A percentile compares a stretch with the other conserved stretches of the same genome.
Conservation (phyloP, 805 yeast genomes). For the Candida tibetensis region DNA sequence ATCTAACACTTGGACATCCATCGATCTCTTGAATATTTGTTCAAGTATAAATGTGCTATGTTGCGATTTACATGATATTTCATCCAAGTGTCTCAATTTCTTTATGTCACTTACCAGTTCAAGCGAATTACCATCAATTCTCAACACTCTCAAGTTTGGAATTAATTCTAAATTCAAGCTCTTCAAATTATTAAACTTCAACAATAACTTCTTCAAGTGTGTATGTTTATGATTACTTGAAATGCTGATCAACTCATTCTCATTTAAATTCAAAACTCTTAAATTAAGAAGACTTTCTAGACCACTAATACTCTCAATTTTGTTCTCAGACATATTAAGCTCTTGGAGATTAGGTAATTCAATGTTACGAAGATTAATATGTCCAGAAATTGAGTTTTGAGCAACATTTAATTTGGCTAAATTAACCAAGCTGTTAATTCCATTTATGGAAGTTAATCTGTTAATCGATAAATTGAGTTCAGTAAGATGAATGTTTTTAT, state of each 20-base stretch:
- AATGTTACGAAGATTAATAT: constrained; percentile 32
- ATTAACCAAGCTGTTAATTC: constrained; percentile 37
- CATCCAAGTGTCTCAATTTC: constrained; percentile 35
- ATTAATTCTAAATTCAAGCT: constrained; percentile 29
- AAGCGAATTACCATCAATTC: constrained; percentile 45
- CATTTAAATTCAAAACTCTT: constrained; percentile 40
- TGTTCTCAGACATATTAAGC: constrained; percentile 42
- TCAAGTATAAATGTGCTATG: constrained; percentile 3
- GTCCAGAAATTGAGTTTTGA: constrained; percentile 39
- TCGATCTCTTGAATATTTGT: constrained; percentile 2
- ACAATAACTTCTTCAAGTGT: constrained; percentile 34
- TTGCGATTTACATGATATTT: constrained; percentile 43
- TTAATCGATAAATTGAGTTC: constrained; percentile 39
- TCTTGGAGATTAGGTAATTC: constrained; percentile 42
- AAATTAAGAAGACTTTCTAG: constrained; percentile 35
- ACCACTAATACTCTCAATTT: constrained; percentile 30
- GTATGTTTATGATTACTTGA: constrained; percentile 20
- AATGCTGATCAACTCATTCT: constrained; percentile 32
- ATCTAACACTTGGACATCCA: constrained; percentile 31
- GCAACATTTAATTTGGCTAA: constrained; percentile 41
- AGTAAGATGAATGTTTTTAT: constrained; percentile 40
- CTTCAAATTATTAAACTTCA: constrained; percentile 37
- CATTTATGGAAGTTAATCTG: constrained; percentile 31
- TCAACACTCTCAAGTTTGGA: constrained; percentile 41
- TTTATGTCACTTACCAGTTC: constrained; percentile 22